Evolutionary conservation across 768 basidiomycete species (phyloP).

Genomic region (Boletus huronensis): DNA sequence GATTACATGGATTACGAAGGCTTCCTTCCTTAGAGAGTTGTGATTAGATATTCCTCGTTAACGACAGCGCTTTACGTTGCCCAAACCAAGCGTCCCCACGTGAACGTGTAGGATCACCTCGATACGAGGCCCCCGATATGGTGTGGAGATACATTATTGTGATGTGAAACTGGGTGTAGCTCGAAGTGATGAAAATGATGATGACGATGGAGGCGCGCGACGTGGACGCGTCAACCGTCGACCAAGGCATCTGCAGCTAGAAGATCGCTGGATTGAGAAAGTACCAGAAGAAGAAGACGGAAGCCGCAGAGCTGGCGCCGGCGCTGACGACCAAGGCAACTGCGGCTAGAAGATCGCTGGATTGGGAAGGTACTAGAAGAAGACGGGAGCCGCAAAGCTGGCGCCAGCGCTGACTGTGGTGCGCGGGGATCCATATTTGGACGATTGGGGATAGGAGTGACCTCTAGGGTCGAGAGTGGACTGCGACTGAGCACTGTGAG

Average conservation of each 20-base stretch:
- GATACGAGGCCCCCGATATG: slow-evolving; percentile 1
- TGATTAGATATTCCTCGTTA: slow-evolving; percentile 17
- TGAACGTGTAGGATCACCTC: slow-evolving; percentile 6
- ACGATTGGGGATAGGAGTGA: slow-evolving; percentile 25
- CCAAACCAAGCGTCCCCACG: slow-evolving; percentile 3
- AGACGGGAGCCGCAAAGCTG: slow-evolving; percentile 49
- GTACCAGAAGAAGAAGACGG: slow-evolving; percentile 59
- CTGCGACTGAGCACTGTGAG: slow-evolving; percentile 17
- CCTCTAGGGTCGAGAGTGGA: slow-evolving; percentile 19
- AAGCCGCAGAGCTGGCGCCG: slow-evolving; percentile 47
- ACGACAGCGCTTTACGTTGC: not conserved
- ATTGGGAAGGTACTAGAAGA: slow-evolving; percentile 46
- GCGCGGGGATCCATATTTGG: slow-evolving; percentile 22
- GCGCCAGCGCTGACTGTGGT: slow-evolving; percentile 50
- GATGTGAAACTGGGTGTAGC: not conserved
- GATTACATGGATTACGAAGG: slow-evolving; percentile 15
- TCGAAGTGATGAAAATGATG: not conserved
- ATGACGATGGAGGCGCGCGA: not conserved
- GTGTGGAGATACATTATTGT: not conserved
- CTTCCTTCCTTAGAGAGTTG: slow-evolving; percentile 18
- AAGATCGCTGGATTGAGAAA: not conserved
- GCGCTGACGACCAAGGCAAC: slow-evolving; percentile 28
- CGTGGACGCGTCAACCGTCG: slow-evolving; percentile 2
- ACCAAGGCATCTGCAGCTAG: not conserved
- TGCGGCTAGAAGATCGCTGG: not conserved